phyloP scores from a whole-genome alignment of 768 basidiomycete genomes.

The Mrakia hoshinonis region DNA sequence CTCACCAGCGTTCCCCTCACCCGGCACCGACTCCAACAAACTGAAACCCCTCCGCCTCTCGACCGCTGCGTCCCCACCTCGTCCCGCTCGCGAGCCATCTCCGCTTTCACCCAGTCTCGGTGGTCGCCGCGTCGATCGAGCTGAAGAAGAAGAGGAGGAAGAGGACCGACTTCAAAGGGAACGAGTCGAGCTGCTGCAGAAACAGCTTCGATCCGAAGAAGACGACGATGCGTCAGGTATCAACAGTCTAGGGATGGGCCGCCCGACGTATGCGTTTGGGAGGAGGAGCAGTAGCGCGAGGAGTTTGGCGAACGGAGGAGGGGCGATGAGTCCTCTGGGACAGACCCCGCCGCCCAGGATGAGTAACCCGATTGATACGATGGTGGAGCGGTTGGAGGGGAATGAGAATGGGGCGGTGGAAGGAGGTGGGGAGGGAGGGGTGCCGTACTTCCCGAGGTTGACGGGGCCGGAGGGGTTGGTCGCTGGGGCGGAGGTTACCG shows the following conservation, averaged over 20 bases:
- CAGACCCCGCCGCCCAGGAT: neutral
- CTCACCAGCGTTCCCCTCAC: neutral
- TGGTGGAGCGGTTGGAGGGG: neutral
- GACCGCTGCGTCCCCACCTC: neutral
- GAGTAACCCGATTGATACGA: neutral
- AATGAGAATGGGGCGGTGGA: neutral
- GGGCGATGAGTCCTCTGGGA: neutral
- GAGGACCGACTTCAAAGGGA: slow-evolving; percentile 21
- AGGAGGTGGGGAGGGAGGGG: neutral
- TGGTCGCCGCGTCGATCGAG: neutral
- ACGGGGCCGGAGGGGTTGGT: neutral
- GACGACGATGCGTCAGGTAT: neutral
- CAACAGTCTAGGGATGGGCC: neutral
- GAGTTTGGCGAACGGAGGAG: neutral
- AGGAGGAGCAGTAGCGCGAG: neutral
- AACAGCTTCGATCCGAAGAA: slow-evolving; percentile 12
- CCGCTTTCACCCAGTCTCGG: neutral
- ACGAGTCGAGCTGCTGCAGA: slow-evolving; percentile 5
- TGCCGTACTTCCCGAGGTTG: neutral
- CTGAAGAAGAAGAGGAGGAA: slow-evolving; percentile 22
- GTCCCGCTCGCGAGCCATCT: neutral
- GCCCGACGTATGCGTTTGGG: neutral
- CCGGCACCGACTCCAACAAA: neutral
- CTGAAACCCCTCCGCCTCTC: slow-evolving; percentile 16
- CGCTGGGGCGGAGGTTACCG: neutral